phyloP scores from a whole-genome alignment of 2,329 filamentous ascomycete genomes.

The Penicillium hordei region DNA sequence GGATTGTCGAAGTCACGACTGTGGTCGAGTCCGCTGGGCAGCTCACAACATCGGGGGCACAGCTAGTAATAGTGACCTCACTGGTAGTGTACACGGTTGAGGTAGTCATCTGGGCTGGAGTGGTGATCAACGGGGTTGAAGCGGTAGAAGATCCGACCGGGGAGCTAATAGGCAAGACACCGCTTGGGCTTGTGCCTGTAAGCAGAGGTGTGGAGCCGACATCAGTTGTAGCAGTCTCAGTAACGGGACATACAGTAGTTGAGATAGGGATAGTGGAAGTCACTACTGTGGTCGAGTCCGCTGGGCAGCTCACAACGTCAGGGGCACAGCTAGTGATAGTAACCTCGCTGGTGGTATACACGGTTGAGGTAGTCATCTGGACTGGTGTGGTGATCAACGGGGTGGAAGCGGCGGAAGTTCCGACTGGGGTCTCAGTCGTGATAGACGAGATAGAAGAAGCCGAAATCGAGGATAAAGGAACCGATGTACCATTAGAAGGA shows the following conservation, averaged over 20 bases:
- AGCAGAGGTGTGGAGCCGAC: background rate
- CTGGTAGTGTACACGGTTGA: constrained; percentile 41
- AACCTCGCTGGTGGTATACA: constrained; percentile 37
- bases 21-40: constrained; percentile 54
- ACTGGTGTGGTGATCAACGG: background rate
- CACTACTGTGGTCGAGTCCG: constrained; percentile 48
- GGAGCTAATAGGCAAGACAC: background rate
- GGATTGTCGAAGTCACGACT: constrained; percentile 52
- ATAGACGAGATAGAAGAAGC: background rate
- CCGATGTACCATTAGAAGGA: background rate
- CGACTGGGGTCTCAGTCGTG: background rate
- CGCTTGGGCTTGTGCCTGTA: background rate
- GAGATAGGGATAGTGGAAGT: constrained; percentile 47
- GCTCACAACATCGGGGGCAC: constrained; percentile 42
- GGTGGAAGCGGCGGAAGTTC: too few relatives aligned
- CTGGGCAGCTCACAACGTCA: constrained; percentile 52
- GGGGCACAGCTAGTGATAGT: constrained; percentile 44
- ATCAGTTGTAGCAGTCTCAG: background rate
- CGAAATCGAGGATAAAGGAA: background rate
- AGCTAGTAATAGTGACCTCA: constrained; percentile 41
- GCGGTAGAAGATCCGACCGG: background rate
- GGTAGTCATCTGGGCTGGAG: constrained; percentile 26
- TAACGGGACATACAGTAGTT: background rate
- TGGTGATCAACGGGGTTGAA: too few relatives aligned
- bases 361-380: constrained; percentile 36